Base-by-base conservation (phyloP, 768 basidiomycete genomes). In the Holtermannia corniformis region DNA sequence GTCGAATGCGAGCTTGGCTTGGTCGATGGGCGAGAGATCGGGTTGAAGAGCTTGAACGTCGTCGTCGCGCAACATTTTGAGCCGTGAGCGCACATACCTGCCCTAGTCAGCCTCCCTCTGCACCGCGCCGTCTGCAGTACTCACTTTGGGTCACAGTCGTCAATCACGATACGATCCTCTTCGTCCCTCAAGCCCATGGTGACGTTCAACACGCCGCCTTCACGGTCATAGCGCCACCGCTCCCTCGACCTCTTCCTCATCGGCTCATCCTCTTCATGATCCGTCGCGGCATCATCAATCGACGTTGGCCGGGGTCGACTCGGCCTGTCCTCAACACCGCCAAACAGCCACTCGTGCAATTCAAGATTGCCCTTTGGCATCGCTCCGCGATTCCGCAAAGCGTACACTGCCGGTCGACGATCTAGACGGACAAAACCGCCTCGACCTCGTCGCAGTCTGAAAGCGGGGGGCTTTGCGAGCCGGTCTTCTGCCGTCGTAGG, bases 381-480 rank as follows among this genome's bases (percentile, higher is more conserved):
- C 22, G 49, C 4, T 21, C 58, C 52, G 24, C 54, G 57, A 25
- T 55, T 21, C 20, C 55, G 51, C 16, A 41, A 40, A 23, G 52
- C 44, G 32, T 32, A 52, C 21, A 52, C 20, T 7, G 60, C 53
- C 20, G 50, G 50, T 2, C 83, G 80, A 46, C 93, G 80, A 73
- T 95, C 90, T 16, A 93, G 61, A 57, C 82, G 75, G 13, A 83
- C 67, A 24, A 87, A 80, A 3, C 92, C 92, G 27, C 86, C 87
- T 50, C 93, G 86, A 1, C 90, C 90, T 52, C 79, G 72, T 7
- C 93, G 84, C 45, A 84, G 63, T 55, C 92, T 85, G 51, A 89
- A 74, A 7, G 75, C 65, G 5, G 72, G 74, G 63, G 43, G 73
- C 60, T 43, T 74, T 61, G 23, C 76, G 54, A 28, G 74, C 53